A percentile compares a stretch with the other conserved stretches of the same genome.
Conservation (phyloP, 345 rosid genomes). For the Isatis tinctoria region DNA sequence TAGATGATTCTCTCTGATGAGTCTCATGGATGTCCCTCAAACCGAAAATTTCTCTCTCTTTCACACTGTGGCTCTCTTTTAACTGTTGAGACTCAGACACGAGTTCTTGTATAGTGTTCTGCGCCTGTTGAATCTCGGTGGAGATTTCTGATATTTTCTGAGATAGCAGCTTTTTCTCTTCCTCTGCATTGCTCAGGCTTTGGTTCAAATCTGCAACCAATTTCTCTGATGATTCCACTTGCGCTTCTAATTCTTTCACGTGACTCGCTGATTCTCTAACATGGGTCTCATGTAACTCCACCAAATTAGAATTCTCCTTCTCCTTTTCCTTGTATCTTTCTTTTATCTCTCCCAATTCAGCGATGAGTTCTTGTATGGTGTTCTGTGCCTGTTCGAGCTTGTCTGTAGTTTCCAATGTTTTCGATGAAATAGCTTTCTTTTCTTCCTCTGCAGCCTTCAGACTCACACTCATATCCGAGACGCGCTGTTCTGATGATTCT, state of each 20-base stretch:
- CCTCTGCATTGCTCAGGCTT: constrained; percentile 39
- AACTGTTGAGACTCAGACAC: constrained; percentile 39
- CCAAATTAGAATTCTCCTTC: constrained; percentile 43
- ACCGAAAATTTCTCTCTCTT: constrained; percentile 45
- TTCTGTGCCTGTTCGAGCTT: constrained; percentile 47
- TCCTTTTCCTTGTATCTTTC: constrained; percentile 60
- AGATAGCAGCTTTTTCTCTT: constrained; percentile 54
- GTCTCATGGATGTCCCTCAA: constrained; percentile 40
- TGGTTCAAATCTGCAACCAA: constrained; percentile 44
- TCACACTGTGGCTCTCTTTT: constrained; percentile 26
- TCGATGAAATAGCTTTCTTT: constrained; percentile 44
- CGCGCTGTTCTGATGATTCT: constrained; percentile 46
- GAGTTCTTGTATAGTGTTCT: constrained; percentile 37
- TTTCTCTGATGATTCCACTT: constrained; percentile 53
- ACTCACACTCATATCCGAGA: constrained; percentile 40
- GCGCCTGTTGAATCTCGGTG: constrained; percentile 48
- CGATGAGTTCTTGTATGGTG: constrained; percentile 31
- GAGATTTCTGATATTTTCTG: constrained; percentile 44
- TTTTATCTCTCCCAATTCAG: constrained; percentile 43
- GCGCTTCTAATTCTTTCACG: constrained; percentile 18
- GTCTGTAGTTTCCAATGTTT: constrained; percentile 39
- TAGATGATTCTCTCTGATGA: constrained; percentile 51
- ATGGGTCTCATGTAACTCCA: constrained; percentile 44
- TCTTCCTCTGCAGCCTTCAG: constrained; percentile 45
- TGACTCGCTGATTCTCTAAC: constrained; percentile 41